A percentile compares a stretch with the other conserved stretches of the same genome.
phyloP scores from a whole-genome alignment of 495 filamentous ascomycete species.

The Durotheca rogersii region DNA sequence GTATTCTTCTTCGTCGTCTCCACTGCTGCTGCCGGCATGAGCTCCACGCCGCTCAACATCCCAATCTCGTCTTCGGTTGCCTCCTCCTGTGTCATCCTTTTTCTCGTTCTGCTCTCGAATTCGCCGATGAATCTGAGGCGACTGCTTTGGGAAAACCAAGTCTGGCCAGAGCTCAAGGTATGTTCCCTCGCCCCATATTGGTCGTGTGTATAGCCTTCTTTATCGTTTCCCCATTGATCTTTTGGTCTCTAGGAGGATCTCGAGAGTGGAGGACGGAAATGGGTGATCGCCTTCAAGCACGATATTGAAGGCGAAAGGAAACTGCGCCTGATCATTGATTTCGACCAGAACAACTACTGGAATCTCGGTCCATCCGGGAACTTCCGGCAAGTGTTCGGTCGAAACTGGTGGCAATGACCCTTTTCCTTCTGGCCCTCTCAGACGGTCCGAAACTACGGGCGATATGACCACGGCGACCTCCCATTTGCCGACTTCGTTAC shows the following conservation, averaged over 20 bases:
- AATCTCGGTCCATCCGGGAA: slow-evolving; percentile 12
- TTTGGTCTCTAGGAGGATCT: neutral
- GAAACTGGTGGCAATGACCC: slow-evolving; percentile 16
- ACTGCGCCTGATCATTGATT: slow-evolving; percentile 2
- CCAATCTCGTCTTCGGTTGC: slow-evolving; percentile 3
- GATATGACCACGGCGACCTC: slow-evolving; percentile 8
- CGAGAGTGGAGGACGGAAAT: neutral
- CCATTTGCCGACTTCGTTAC: slow-evolving; percentile 6
- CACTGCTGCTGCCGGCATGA: neutral
- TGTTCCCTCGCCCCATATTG: neutral
- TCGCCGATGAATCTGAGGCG: neutral
- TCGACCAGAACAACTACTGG: slow-evolving; percentile 1
- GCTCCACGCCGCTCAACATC: neutral
- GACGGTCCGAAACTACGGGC: slow-evolving; percentile 10
- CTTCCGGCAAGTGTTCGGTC: slow-evolving; percentile 17
- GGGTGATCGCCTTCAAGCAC: slow-evolving; percentile 10
- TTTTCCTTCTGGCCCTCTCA: slow-evolving; percentile 7
- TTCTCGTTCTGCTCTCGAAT: neutral
- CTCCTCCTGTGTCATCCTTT: neutral
- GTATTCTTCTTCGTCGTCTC: slow-evolving; percentile 5
- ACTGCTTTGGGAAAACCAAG: neutral
- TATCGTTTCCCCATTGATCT: neutral
- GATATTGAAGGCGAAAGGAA: neutral
- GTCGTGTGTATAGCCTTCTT: too few species aligned
- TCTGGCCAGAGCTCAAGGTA: neutral